Evolutionary conservation across 176 grass and related monocot genomes (phyloP), one percentile per base, ranked within the genome.

Genomic region (Themeda triandra): DNA sequence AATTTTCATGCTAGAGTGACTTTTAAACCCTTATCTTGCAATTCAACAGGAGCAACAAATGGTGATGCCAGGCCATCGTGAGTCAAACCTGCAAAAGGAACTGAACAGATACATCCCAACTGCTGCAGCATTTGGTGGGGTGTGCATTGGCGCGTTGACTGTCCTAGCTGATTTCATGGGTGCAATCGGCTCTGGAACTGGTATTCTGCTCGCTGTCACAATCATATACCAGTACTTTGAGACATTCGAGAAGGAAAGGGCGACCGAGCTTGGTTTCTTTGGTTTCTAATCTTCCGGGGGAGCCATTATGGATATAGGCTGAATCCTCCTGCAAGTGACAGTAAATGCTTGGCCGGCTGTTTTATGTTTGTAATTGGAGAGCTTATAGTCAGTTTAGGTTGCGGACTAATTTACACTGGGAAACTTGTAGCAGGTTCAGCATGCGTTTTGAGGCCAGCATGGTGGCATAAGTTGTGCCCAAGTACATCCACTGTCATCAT

Each of bases 31-130:
- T 25, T 62, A 39, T 13, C 6, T n/a, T 54, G 24, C 11, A 66
- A 48, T 82, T 65, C 17, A 46, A 90, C 80, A 90, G 88, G 88
- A 90, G 58, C 88, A 90, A 90, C 88, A 90, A 90, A 90, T 90
- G 88, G 84, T 90, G 84, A 90, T 90, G 80, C 88, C 84, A 59
- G 88, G 88, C 13, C 83, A 86, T 15, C 80, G 84, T 40, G 89
- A 87, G 80, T 90, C 84, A 2, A 90, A 90, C 75, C 46, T 90
- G 74, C 89, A 90, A 75, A 90, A 83, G 80, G 84, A 90, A 69
- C 24, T 90, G 80, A 90, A 90, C 80, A 86, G 84, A 86, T 83
- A 90, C 30, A 90, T 90, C 24, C 89, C 89, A 53, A 90, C 80
- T 83, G 89, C 89, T 39, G 89, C 80, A 17, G 89, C 89, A 40